Percentiles rank a stretch among this genome's conserved stretches.
These are phyloP conservation scores for Skeletonema tropicum DNA, from an alignment of 108 stramenopile genomes.

Conservation along the genomic window DNA sequence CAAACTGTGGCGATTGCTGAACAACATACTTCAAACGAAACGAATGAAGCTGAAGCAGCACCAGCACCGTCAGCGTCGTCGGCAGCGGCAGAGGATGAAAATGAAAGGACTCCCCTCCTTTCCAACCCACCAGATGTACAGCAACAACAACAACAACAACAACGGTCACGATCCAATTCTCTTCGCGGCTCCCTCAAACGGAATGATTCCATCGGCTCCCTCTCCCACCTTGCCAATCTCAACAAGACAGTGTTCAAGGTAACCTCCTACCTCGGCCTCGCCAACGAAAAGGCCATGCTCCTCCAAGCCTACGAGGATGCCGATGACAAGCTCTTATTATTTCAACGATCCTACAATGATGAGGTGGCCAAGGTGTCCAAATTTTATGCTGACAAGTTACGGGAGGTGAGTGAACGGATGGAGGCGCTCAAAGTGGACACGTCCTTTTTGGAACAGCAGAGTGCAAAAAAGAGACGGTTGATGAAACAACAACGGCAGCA, in stretches of 20 bases:
- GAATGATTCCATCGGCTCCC: neutral
- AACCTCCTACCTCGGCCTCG: slow-evolving; percentile 38
- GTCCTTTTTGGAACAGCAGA: slow-evolving; percentile 17
- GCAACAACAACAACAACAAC: neutral
- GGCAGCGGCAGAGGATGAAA: neutral
- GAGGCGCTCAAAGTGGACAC: slow-evolving; percentile 59
- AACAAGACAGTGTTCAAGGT: slow-evolving; percentile 11
- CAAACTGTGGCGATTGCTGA: neutral
- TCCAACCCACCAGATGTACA: neutral
- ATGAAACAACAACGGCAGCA: neutral
- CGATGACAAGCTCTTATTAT: slow-evolving; percentile 28
- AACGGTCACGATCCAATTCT: neutral
- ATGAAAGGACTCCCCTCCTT: too few relatives aligned
- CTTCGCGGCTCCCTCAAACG: neutral
- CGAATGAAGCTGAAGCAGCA: too few relatives aligned
- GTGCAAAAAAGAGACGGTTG: neutral
- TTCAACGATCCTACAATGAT: slow-evolving; percentile 33
- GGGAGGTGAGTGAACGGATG: slow-evolving; percentile 67
- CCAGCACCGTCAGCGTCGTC: neutral
- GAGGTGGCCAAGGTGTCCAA: slow-evolving; percentile 63
- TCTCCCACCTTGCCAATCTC: neutral
- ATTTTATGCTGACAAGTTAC: slow-evolving; percentile 65
- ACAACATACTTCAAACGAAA: too few relatives aligned
- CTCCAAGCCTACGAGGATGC: slow-evolving; percentile 22
- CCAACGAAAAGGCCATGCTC: slow-evolving; percentile 22